phyloP scores from a whole-genome alignment of 2,329 filamentous ascomycete species.

The Fusarium sacchari region DNA sequence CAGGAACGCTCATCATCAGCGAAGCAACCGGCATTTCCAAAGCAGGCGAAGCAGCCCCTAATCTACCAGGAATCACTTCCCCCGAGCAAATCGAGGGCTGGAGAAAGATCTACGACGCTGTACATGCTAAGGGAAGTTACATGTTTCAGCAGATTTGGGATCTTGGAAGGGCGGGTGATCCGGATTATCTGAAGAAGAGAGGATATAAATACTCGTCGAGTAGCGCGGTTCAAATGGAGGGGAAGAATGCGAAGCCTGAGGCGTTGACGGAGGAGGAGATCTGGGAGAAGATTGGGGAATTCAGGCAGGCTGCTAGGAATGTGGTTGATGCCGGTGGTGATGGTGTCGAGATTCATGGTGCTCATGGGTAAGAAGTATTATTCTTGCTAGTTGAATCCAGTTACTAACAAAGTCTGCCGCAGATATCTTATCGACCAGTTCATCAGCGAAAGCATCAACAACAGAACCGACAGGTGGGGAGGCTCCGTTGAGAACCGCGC shows the following conservation, averaged over 20 bases:
- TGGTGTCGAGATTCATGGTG: constrained; percentile 69
- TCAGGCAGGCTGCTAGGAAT: constrained; percentile 63
- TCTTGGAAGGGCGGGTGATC: constrained; percentile 60
- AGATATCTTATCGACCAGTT: constrained; percentile 70
- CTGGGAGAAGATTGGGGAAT: constrained; percentile 68
- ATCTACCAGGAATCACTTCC: constrained; percentile 68
- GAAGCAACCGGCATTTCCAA: constrained; percentile 58
- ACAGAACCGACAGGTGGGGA: constrained; percentile 55
- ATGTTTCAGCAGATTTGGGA: constrained; percentile 75
- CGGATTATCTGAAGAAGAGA: constrained; percentile 30
- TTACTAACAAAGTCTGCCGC: fast-evolving
- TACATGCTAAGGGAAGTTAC: constrained; percentile 69
- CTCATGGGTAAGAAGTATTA: constrained; percentile 58
- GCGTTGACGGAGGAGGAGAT: constrained; percentile 73
- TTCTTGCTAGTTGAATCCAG: fast-evolving
- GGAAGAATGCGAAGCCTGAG: constrained; percentile 19
- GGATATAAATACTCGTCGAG: constrained; percentile 45
- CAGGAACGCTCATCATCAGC: constrained; percentile 56
- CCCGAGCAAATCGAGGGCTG: constrained; percentile 67
- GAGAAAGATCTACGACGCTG: constrained; percentile 68
- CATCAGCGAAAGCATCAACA: constrained; percentile 61
- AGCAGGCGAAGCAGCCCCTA: constrained; percentile 31
- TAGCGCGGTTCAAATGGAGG: constrained; percentile 38
- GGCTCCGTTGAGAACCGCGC: constrained; percentile 61
- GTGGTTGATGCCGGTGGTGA: constrained; percentile 74